These are phyloP conservation scores for Haematococcus lacustris DNA, from an alignment of 139 green algal genomes.

Conservation along the genomic window DNA sequence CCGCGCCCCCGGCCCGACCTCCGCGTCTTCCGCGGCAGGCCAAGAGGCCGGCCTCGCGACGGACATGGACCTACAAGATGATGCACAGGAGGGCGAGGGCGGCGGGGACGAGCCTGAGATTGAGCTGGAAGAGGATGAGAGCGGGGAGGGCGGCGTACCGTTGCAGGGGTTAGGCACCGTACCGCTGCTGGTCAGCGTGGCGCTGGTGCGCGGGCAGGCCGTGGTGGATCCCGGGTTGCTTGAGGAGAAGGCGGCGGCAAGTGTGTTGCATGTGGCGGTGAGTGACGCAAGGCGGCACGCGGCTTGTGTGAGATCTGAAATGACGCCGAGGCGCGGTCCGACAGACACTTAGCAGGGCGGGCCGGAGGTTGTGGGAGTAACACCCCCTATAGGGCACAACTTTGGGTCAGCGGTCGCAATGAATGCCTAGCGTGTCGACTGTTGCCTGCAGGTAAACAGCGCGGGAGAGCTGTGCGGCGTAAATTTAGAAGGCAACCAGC, in stretches of 20 bases:
- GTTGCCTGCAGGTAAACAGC: no score
- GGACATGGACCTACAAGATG: not conserved
- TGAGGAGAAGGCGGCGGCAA: slow-evolving; percentile 33
- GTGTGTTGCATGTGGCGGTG: slow-evolving; percentile 33
- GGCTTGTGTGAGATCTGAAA: no score
- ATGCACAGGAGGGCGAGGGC: not conserved
- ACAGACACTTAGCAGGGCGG: no score
- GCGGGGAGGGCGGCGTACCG: not conserved
- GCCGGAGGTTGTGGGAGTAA: no score
- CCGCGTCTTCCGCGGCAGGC: not conserved
- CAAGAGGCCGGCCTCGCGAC: not conserved
- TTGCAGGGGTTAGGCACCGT: not conserved
- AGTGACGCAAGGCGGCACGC: no score
- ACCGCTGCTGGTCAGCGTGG: not conserved
- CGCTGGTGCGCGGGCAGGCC: slow-evolving; percentile 3
- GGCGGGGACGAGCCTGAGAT: slow-evolving; percentile 56
- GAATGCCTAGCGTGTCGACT: no score
- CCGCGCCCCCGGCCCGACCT: not conserved
- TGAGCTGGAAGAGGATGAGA: slow-evolving; percentile 62
- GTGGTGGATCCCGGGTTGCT: slow-evolving; percentile 30
- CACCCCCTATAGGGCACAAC: no score
- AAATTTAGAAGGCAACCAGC: no score
- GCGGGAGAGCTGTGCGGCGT: no score
- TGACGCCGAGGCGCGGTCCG: no score
- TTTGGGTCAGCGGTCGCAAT: no score